phyloP scores from a whole-genome alignment of 495 filamentous ascomycete species.

The Aspergillus panamensis region DNA sequence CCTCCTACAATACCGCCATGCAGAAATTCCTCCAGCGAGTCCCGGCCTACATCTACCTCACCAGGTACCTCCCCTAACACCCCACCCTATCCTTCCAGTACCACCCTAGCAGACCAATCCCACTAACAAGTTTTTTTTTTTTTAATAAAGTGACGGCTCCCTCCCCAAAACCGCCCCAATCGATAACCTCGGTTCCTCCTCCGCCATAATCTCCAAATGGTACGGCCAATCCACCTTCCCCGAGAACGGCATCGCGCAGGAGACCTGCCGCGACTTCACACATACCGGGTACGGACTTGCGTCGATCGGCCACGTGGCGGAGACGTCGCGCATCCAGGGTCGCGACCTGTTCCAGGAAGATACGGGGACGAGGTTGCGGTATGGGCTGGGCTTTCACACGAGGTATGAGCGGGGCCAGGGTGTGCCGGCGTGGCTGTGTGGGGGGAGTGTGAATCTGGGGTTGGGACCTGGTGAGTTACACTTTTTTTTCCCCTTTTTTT shows the following conservation, averaged over 20 bases:
- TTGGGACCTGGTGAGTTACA: background rate
- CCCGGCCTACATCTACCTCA: constrained; percentile 28
- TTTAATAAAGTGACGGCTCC: background rate
- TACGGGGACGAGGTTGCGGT: constrained; percentile 20
- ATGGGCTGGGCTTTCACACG: constrained; percentile 26
- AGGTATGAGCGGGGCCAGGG: constrained; percentile 14
- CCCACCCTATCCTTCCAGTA: background rate
- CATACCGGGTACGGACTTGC: constrained; percentile 26
- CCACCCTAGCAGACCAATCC: too few relatives aligned
- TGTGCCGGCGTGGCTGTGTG: background rate
- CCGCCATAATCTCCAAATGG: constrained; percentile 15
- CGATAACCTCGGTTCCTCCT: background rate
- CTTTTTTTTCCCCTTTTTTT: background rate
- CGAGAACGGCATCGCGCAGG: constrained; percentile 23
- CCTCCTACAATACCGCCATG: constrained; percentile 26
- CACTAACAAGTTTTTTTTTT: too few relatives aligned
- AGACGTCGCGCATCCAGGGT: constrained; percentile 29
- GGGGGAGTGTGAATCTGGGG: background rate
- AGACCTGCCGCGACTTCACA: constrained; percentile 30
- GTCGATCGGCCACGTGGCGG: constrained; percentile 28
- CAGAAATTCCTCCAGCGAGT: constrained; percentile 21
- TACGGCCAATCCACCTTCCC: constrained; percentile 13
- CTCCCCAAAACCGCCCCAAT: background rate
- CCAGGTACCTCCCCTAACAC: background rate
- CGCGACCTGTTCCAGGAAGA: constrained; percentile 23